Base-by-base conservation (phyloP, 306 rosid genomes). In the Oxytropis ochrocephala region DNA sequence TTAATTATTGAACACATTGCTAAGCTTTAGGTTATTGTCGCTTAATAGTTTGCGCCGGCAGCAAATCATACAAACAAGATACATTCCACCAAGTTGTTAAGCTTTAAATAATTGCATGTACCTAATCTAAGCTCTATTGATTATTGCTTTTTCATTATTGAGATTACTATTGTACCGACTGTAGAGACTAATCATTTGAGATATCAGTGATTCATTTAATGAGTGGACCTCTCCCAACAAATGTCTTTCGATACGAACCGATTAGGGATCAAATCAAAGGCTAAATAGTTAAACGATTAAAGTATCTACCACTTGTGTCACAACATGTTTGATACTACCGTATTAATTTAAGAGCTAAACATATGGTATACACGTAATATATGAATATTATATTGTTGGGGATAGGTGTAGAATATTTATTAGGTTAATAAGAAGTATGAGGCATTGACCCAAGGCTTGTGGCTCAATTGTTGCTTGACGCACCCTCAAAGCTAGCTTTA, bases 11-110 rank as follows among this genome's bases (percentile, higher is more conserved):
- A 66, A 70, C 72, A 64, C 30, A 55, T 75, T 50, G 74, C 30
- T 64, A 50, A 56, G 54, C 55, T 70, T 30, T 55, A 69, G 72
- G 63, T 60, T 63, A 13, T 18, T 64, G 77, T 75, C 74, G 55
- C 78, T 71, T 75, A 75, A 80, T 80, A 65, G 74, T 80, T 70
- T 75, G 80, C 72, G 84, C 81, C 84, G 84, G 84, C 84, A 75
- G 75, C 75, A 75, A 55, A 63, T 69, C 59, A 65, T 49, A 70
- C 7, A 67, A 79, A 79, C 56, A 42, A 64, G 80, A 70, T 75
- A 69, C 70, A 56, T 75, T 69, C 69, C 8, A 75, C 62, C 71
- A 64, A 80, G 80, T 49, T 61, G 57, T 75, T 27, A 43, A 38
- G 18, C 51, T 0, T 70, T 75, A 70, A 75, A 70, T 71, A 80